Evolutionary conservation across 164 flowering plant genomes (phyloP).

Genomic region (Stephania cephalantha): DNA sequence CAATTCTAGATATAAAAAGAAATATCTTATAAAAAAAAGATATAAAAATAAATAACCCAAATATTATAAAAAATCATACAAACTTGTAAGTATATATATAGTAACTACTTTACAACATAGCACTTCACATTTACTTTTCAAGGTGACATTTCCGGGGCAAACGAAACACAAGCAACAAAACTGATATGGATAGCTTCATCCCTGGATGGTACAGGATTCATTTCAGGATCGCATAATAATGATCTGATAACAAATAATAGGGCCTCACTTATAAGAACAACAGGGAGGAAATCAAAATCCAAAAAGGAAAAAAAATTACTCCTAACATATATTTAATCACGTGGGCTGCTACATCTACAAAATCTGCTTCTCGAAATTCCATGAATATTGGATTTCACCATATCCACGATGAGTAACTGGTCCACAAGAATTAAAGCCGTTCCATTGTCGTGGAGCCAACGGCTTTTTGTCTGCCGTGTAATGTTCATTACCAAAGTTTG

Average conservation of each 20-base stretch:
- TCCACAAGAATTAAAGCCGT: conserved; percentile 17
- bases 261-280: not conserved
- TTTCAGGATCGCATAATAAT: not conserved
- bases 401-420: conserved; percentile 18
- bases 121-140: not conserved
- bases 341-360: conserved; percentile 4
- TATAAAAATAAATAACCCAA: not conserved
- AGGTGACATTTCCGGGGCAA: not conserved
- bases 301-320: not conserved
- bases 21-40: not conserved
- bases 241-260: not conserved
- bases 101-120: not conserved
- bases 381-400: conserved; percentile 12
- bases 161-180: conserved; percentile 1
- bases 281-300: not conserved
- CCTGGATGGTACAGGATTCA: not conserved
- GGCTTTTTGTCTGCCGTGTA: conserved; percentile 13
- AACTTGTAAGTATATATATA: not conserved
- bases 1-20: not conserved
- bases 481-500: conserved; percentile 20
- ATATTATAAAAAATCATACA: not conserved
- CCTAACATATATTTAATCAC: not conserved
- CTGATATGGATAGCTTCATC: not conserved
- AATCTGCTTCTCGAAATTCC: conserved; percentile 22
- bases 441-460: conserved; percentile 21